Conservation (phyloP, 1,139 yeast genomes). For the Wickerhamomyces sp. region DNA sequence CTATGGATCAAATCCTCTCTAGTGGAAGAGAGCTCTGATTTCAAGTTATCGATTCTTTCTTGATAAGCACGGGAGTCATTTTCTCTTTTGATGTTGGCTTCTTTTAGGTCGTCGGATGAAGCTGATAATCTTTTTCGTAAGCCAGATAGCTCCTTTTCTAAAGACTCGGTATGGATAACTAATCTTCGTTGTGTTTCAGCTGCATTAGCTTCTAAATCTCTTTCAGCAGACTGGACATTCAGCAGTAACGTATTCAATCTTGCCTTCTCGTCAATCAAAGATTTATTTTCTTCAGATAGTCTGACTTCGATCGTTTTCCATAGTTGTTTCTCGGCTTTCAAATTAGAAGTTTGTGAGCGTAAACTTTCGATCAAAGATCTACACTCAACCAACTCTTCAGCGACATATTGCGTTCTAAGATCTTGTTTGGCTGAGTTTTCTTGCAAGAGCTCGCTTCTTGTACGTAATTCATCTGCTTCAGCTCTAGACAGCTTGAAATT, state of each 20-base stretch:
- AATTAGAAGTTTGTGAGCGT: conserved; percentile 42
- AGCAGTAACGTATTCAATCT: conserved; percentile 57
- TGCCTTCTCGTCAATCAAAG: conserved; percentile 54
- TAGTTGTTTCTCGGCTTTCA: conserved; percentile 52
- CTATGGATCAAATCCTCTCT: conserved; percentile 41
- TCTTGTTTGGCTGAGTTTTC: conserved; percentile 52
- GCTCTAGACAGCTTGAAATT: conserved; percentile 34
- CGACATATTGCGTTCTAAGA: conserved; percentile 48
- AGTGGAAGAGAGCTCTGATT: conserved; percentile 40
- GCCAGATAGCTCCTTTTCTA: conserved; percentile 42
- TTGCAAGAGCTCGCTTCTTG: conserved; percentile 47
- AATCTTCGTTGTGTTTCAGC: conserved; percentile 49
- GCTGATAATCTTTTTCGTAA: conserved; percentile 48
- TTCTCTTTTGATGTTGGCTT: conserved; percentile 47
- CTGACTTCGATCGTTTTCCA: conserved; percentile 47
- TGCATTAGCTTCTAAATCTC: conserved; percentile 56
- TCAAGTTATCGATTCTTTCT: conserved; percentile 57
- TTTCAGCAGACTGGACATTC: conserved; percentile 56
- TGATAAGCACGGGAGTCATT: conserved; percentile 61
- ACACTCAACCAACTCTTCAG: conserved; percentile 47
- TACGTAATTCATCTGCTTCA: conserved; percentile 43
- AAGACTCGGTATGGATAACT: conserved; percentile 43
- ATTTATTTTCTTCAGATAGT: conserved; percentile 50
- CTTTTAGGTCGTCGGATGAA: conserved; percentile 45
- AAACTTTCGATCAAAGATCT: conserved; percentile 35